phyloP scores from a whole-genome alignment of 805 yeast species.

The Debaryomyces tyrocola region DNA sequence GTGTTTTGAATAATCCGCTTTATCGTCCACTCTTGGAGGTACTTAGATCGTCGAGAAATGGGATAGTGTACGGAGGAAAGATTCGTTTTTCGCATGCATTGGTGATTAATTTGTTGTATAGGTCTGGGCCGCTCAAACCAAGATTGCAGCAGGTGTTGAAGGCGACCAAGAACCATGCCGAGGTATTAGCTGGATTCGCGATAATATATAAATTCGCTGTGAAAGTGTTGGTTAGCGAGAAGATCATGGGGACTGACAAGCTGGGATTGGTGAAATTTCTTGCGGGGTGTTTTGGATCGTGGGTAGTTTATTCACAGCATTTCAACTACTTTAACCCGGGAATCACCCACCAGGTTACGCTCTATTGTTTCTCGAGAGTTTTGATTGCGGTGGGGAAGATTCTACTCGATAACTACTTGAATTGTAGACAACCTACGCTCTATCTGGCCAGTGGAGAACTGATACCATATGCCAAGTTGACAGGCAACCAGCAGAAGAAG shows the following conservation, averaged over 20 bases:
- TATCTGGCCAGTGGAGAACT: constrained; percentile 13
- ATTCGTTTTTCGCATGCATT: constrained; percentile 63
- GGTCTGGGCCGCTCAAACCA: constrained; percentile 49
- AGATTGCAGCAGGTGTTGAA: constrained; percentile 45
- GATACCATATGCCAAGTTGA: constrained; percentile 26
- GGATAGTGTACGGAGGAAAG: constrained; percentile 61
- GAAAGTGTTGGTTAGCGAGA: constrained; percentile 29
- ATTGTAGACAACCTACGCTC: constrained; percentile 32
- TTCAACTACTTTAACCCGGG: constrained; percentile 45
- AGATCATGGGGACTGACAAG: constrained; percentile 33
- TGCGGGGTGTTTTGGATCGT: constrained; percentile 42
- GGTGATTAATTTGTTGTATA: constrained; percentile 58
- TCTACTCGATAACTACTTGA: constrained; percentile 38
- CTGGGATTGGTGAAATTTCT: constrained; percentile 29
- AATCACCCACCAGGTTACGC: constrained; percentile 71
- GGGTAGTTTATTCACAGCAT: constrained; percentile 45
- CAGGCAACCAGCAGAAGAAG: constrained; percentile 31
- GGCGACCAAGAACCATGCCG: constrained; percentile 58
- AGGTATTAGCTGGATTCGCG: constrained; percentile 56
- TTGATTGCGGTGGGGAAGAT: constrained; percentile 60
- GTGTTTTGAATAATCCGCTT: constrained; percentile 23
- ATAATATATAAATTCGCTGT: constrained; percentile 46
- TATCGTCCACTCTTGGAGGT: constrained; percentile 35
- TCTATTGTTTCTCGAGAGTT: constrained; percentile 72
- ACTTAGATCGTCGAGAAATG: constrained; percentile 41